Evolutionary conservation across 306 rosid species (phyloP).

Genomic region (Corylus americana): DNA sequence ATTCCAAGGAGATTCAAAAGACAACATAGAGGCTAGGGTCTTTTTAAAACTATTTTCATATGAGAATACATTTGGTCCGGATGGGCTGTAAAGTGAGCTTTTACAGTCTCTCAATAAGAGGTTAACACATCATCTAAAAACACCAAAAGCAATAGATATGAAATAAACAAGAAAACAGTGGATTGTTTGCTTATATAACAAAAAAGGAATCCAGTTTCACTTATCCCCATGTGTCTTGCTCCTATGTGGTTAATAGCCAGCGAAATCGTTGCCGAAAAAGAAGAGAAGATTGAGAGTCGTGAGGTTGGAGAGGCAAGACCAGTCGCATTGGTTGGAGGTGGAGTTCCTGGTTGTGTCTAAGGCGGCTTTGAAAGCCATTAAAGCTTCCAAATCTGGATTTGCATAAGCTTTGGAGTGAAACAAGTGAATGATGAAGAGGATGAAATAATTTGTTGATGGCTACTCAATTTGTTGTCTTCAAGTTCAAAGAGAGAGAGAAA

Average conservation of each 20-base stretch:
- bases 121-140: too few species aligned
- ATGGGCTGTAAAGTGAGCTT: too few species aligned
- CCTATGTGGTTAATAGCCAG: constrained; percentile 33
- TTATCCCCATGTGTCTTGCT: too few species aligned
- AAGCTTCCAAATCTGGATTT: constrained; percentile 45
- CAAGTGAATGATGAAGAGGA: constrained; percentile 10
- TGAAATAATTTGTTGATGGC: not conserved
- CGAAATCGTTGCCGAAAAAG: constrained; percentile 57
- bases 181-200: too few species aligned
- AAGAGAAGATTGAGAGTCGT: constrained; percentile 60
- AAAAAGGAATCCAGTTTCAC: too few species aligned
- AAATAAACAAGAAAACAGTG: too few species aligned
- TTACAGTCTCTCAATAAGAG: too few species aligned
- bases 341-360: constrained; percentile 67
- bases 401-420: constrained; percentile 18
- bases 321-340: constrained; percentile 52
- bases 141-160: too few species aligned
- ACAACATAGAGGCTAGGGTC: too few species aligned
- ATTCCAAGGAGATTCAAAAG: too few species aligned
- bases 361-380: constrained; percentile 58
- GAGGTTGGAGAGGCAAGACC: constrained; percentile 66
- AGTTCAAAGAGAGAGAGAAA: constrained; percentile 15
- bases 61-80: too few species aligned
- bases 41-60: too few species aligned
- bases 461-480: constrained; percentile 46